A percentile compares a stretch with the other conserved stretches of the same genome.
Conservation (phyloP, 495 filamentous ascomycete genomes). For the Glutinoglossum americanum region DNA sequence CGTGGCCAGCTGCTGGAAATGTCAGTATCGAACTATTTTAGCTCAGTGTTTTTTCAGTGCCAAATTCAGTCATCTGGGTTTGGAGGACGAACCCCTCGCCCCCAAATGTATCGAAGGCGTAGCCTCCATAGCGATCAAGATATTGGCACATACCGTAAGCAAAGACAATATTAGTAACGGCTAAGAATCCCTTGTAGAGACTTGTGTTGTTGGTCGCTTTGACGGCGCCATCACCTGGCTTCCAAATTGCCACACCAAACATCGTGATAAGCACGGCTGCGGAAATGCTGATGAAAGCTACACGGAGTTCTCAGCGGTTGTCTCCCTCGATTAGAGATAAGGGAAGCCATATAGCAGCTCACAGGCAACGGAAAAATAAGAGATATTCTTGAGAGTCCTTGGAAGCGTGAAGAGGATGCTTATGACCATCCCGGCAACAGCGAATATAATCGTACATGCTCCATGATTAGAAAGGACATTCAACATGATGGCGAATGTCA, state of each 20-base stretch:
- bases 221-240: slow-evolving; percentile 11
- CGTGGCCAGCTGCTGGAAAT: slow-evolving; percentile 30
- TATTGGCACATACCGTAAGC: slow-evolving; percentile 27
- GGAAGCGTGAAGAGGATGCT: neutral
- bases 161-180: slow-evolving; percentile 54
- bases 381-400: neutral
- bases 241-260: slow-evolving; percentile 34
- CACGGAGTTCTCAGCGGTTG: neutral
- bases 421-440: neutral
- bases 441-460: slow-evolving; percentile 44
- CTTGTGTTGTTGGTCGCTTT: slow-evolving; percentile 5
- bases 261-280: slow-evolving; percentile 44
- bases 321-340: neutral
- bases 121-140: too few species aligned
- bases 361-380: neutral
- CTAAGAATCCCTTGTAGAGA: slow-evolving; percentile 24
- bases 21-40: slow-evolving; percentile 9
- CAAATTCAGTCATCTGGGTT: too few species aligned
- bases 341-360: neutral
- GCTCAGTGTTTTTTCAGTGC: neutral
- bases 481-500: slow-evolving; percentile 53
- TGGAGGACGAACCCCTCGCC: neutral
- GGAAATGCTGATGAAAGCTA: slow-evolving; percentile 43
- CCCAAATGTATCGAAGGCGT: too few species aligned
- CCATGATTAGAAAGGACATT: slow-evolving; percentile 40